phyloP scores from a whole-genome alignment of 2,329 filamentous ascomycete genomes.

The Cladosporium sp. region DNA sequence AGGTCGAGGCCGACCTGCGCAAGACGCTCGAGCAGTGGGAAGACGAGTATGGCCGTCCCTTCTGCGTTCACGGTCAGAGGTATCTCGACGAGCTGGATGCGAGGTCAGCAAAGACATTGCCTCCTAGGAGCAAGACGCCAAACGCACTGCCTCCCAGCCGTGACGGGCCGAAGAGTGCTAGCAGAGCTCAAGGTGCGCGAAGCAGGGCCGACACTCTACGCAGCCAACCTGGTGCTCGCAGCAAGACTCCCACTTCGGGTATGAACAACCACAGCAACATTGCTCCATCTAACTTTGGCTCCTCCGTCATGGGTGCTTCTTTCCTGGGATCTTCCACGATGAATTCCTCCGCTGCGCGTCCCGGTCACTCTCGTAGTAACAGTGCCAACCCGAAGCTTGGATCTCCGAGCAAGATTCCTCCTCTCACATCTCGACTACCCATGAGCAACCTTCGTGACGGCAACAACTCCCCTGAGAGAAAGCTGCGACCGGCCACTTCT shows the following conservation, averaged over 20 bases:
- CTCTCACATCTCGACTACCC: constrained; percentile 53
- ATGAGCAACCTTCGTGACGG: constrained; percentile 66
- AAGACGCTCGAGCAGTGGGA: constrained; percentile 85
- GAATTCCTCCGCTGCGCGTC: constrained; percentile 30
- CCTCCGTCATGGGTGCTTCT: constrained; percentile 27
- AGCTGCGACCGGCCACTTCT: constrained; percentile 35
- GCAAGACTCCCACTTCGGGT: constrained; percentile 40
- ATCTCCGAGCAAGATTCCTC: constrained; percentile 61
- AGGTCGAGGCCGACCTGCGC: constrained; percentile 77
- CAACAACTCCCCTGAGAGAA: constrained; percentile 77
- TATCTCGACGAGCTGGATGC: constrained; percentile 83
- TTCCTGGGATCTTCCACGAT: constrained; percentile 26
- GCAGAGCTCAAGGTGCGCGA: constrained; percentile 19
- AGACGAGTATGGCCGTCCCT: constrained; percentile 88
- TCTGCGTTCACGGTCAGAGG: constrained; percentile 85
- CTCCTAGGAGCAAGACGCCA: constrained; percentile 63
- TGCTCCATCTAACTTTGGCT: constrained; percentile 21
- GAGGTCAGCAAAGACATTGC: constrained; percentile 55
- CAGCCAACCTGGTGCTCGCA: constrained; percentile 37
- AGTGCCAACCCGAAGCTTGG: constrained; percentile 34
- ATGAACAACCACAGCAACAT: constrained; percentile 30
- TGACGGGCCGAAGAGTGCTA: constrained; percentile 29
- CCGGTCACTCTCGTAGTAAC: constrained; percentile 17
- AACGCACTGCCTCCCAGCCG: constrained; percentile 25
- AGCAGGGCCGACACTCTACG: constrained; percentile 39